Evolutionary conservation across 768 basidiomycete species (phyloP), one percentile per base, ranked within the genome.

Genomic region (Pisolithus sp.): DNA sequence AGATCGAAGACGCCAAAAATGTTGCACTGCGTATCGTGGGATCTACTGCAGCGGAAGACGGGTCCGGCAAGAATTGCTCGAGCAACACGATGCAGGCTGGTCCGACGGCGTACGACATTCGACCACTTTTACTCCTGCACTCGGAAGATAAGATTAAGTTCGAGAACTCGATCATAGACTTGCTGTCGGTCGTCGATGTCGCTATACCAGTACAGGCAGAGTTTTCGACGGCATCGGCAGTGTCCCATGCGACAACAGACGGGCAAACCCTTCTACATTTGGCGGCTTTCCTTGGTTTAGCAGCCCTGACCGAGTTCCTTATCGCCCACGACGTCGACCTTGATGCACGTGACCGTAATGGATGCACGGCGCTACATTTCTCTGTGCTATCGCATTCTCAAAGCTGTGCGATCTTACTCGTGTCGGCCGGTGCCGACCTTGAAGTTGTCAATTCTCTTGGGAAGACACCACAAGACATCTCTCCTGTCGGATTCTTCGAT

Each of bases 11-110:
- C 49, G 93, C 93, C 2, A 86, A 89, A 68, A 89, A 92, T 52
- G 88, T 96, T 36, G 93, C 93, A 13, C 84, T 93, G 80, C 80
- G 93, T 28, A 96, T 96, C 57, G 89, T 96, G 28, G 86, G 89
- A 37, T 85, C 76, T 50, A 73, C 82, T n/a, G 81, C 78, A 23
- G 69, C 71, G 28, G 81, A 85, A 48, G 70, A 71, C 48, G 69
- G 77, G 3, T 68, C 75, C 15, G 62, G 74, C 7, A 71, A 66
- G 50, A 61, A 64, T 53, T 62, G 63, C 43, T 62, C 54, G 46
- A 66, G 60, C 54, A 70, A 70, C 50, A 74, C 77, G 67, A 83
- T 86, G 80, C 81, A 83, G 57, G 65, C 81, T 41, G 68, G 77
- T 0, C 57, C 72, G 0, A 60, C 71, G 15, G 61, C 76, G 17